These are phyloP conservation scores for Waltiozyma sp. DNA, from an alignment of 1,139 yeast species.

Conservation along the genomic window DNA sequence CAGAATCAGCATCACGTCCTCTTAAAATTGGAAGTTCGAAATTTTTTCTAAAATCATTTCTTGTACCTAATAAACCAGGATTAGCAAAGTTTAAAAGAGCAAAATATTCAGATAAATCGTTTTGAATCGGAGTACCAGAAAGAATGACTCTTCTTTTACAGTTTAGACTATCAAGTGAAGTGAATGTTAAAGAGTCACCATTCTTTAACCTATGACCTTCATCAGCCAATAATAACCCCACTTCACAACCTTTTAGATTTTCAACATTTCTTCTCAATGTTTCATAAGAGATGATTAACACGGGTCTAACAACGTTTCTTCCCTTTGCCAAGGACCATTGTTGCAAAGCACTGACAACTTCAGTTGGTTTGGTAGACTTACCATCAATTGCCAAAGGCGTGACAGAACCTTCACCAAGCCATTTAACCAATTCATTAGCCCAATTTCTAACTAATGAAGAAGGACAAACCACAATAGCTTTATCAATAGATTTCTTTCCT, in stretches of 20 bases:
- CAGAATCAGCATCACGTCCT: conserved; percentile 87
- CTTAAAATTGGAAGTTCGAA: conserved; percentile 70
- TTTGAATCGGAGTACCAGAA: conserved; percentile 97
- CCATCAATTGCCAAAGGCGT: conserved; percentile 93
- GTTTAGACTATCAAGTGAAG: conserved; percentile 70
- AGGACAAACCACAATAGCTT: conserved; percentile 92
- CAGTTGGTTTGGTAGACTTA: conserved; percentile 56
- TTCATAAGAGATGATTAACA: conserved; percentile 89
- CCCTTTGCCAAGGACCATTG: conserved; percentile 91
- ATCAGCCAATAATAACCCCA: conserved; percentile 86
- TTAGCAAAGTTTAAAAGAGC: conserved; percentile 86
- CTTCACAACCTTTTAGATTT: conserved; percentile 63
- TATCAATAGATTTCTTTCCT: conserved; percentile 75
- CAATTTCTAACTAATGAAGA: conserved; percentile 89
- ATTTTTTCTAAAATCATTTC: conserved; percentile 73
- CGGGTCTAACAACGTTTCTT: conserved; percentile 85
- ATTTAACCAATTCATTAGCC: conserved; percentile 93
- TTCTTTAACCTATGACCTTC: conserved; percentile 95
- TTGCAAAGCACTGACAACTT: conserved; percentile 56
- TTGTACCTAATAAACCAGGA: conserved; percentile 84
- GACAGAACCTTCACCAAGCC: conserved; percentile 88
- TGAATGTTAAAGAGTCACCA: conserved; percentile 88
- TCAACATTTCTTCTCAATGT: conserved; percentile 82
- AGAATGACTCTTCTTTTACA: conserved; percentile 85
- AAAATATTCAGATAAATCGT: conserved; percentile 90